These are phyloP conservation scores for Thermomyces lanuginosus DNA, from an alignment of 2,329 filamentous ascomycete genomes.

Conservation along the genomic window DNA sequence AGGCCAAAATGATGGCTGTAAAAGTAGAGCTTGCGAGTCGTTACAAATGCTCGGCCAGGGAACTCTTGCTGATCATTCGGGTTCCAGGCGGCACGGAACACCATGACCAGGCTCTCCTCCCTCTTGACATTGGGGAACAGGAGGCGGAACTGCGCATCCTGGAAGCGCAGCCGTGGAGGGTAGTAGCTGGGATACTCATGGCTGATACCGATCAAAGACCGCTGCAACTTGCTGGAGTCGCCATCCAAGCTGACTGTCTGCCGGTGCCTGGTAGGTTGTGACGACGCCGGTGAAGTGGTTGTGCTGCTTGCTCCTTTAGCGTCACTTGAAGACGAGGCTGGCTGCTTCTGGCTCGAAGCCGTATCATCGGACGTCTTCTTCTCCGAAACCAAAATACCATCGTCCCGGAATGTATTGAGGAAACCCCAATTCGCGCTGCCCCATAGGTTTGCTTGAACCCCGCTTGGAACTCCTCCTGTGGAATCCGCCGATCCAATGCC, in stretches of 20 bases:
- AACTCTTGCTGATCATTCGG: slow-evolving; percentile 62
- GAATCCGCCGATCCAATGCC: slow-evolving; percentile 44
- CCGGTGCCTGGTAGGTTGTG: slow-evolving; percentile 28
- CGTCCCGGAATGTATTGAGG: slow-evolving; percentile 44
- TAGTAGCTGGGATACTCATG: slow-evolving; percentile 57
- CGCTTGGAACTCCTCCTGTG: slow-evolving; percentile 59
- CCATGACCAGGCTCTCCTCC: slow-evolving; percentile 70
- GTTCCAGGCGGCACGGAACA: slow-evolving; percentile 85
- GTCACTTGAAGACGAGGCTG: slow-evolving; percentile 13
- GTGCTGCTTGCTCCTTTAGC: slow-evolving; percentile 10
- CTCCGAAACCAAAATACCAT: slow-evolving; percentile 29
- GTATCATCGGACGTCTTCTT: slow-evolving; percentile 10
- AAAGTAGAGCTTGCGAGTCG: slow-evolving; percentile 76
- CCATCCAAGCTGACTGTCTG: slow-evolving; percentile 42
- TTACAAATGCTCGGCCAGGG: slow-evolving; percentile 74
- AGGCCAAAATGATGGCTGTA: slow-evolving; percentile 91
- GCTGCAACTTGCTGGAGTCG: slow-evolving; percentile 20
- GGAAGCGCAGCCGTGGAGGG: slow-evolving; percentile 62
- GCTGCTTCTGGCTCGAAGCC: slow-evolving; percentile 6
- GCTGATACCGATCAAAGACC: slow-evolving; percentile 17
- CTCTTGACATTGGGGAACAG: slow-evolving; percentile 67
- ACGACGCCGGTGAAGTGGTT: slow-evolving; percentile 10
- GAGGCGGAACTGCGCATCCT: slow-evolving; percentile 84
- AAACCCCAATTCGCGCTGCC: slow-evolving; percentile 70
- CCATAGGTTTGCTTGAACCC: slow-evolving; percentile 86